Base-by-base conservation (phyloP, 1,139 yeast species). In the Debaryomyces sp. region DNA sequence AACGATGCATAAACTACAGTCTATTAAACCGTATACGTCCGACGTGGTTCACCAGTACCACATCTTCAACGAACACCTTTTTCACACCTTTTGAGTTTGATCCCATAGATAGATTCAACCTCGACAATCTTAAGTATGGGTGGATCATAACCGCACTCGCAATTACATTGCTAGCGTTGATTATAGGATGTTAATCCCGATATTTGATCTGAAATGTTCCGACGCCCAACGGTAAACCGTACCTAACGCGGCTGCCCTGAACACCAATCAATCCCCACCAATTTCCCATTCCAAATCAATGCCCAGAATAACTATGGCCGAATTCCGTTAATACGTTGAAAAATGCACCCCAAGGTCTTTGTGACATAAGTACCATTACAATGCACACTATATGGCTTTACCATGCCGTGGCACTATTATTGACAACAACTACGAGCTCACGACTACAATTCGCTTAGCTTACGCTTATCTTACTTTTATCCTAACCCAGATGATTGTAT, bases 51-150 rank as follows among this genome's bases (percentile, higher is more conserved):
- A n/a, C 9, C n/a, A 6, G 23, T 10, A n/a, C 38, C 10, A 21
- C 38, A 35, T 4, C 24, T 2, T 12, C 26, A 12, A 9, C 38
- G 3, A 12, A 10, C 7, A 4, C 26, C 26, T 24, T 44, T 8
- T 51, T 51, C 41, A 33, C 40, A 6, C 53, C 47, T 1, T 53
- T 60, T 37, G 54, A 52, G 41, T 59, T 53, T 35, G 55, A 58
- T 24, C 69, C 70, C 2, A 47, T 37, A 5, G 70, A 66, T 10
- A 46, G 72, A 41, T 68, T 67, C 49, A 53, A 59, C 42, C 50
- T 64, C 36, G 66, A 58, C 33, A 54, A 55, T 39, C 42, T 63
- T 32, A 60, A 60, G 46, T 59, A 57, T 44, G 48, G 57, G 4
- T 62, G 66, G 65, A 45, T 57, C 2, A 45, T 47, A 4, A 49